phyloP scores from a whole-genome alignment of 2,329 filamentous ascomycete genomes.

The Alternaria longipes region DNA sequence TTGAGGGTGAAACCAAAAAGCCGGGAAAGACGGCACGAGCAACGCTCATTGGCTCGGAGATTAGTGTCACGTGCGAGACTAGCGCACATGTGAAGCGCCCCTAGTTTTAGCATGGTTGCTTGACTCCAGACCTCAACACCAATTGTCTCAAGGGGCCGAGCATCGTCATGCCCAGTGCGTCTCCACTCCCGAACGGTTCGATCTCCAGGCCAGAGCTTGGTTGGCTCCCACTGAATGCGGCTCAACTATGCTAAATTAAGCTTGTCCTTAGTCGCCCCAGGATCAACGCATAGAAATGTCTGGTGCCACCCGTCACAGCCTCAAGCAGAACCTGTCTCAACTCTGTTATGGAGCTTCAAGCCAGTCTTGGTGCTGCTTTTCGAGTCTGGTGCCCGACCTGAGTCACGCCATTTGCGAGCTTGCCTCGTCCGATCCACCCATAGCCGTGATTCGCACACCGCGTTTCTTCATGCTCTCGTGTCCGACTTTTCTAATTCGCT shows the following conservation, averaged over 20 bases:
- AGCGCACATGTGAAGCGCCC: conserved; percentile 33
- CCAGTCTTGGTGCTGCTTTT: conserved; percentile 41
- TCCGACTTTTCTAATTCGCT: conserved; percentile 39
- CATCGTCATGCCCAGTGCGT: conserved; percentile 37
- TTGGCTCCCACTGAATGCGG: conserved; percentile 35
- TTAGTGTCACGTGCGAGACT: conserved; percentile 17
- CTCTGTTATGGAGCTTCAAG: conserved; percentile 35
- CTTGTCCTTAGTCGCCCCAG: conserved; percentile 28
- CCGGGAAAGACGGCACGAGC: conserved; percentile 20
- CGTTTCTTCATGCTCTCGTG: conserved; percentile 21
- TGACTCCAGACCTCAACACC: conserved; percentile 44
- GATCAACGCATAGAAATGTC: conserved; percentile 39
- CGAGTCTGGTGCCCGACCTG: conserved; percentile 32
- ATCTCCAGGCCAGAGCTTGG: conserved; percentile 31
- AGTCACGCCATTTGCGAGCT: conserved; percentile 45
- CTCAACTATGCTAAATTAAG: conserved; percentile 30
- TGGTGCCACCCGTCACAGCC: conserved; percentile 44
- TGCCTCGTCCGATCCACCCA: conserved; percentile 26
- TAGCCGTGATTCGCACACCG: conserved; percentile 28
- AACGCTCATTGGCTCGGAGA: conserved; percentile 25
- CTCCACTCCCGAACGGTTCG: conserved; percentile 20
- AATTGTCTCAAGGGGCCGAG: conserved; percentile 50
- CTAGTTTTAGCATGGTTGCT: conserved; percentile 38
- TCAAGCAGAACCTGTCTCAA: conserved; percentile 47
- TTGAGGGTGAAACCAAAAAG: conserved; percentile 29